phyloP scores from a whole-genome alignment of 1,284 basidiomycete genomes.

The Stereum hirsutum region DNA sequence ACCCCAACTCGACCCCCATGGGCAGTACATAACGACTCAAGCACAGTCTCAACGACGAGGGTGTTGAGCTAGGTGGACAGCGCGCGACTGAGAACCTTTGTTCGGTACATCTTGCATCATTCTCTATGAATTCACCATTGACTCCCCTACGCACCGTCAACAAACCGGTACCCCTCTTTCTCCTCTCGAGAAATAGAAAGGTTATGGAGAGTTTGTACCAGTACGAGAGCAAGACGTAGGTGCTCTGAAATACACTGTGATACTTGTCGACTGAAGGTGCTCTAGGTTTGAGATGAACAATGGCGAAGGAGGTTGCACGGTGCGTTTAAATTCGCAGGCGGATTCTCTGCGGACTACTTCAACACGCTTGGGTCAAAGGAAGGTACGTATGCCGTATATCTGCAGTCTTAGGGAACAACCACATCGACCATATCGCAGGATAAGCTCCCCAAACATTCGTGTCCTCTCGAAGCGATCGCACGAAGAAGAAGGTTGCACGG shows the following conservation, averaged over 20 bases:
- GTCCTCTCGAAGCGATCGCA: slow-evolving; percentile 72
- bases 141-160: slow-evolving; percentile 19
- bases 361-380: slow-evolving; percentile 95
- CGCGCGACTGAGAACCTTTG: slow-evolving; percentile 85
- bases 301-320: slow-evolving; percentile 90
- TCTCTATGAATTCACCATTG: slow-evolving; percentile 4
- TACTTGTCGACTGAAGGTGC: slow-evolving; percentile 4
- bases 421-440: slow-evolving; percentile 47
- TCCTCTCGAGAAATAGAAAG: slow-evolving; percentile 80
- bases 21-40: slow-evolving; percentile 53
- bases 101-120: slow-evolving; percentile 40
- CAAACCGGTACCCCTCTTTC: slow-evolving; percentile 91
- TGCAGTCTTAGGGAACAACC: not conserved
- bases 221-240: slow-evolving; percentile 93
- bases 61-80: slow-evolving; percentile 58
- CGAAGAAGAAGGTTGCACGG: slow-evolving; percentile 47
- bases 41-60: slow-evolving; percentile 74
- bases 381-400: slow-evolving; percentile 35
- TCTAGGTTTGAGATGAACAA: slow-evolving; percentile 91
- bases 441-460: slow-evolving; percentile 92
- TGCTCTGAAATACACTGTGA: slow-evolving; percentile 4
- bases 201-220: slow-evolving; percentile 90
- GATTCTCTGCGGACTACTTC: slow-evolving; percentile 96
- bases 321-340: slow-evolving; percentile 97
- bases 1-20: slow-evolving; percentile 10